These are phyloP conservation scores for Candida sonorensis DNA, from an alignment of 805 yeast species.

Conservation along the genomic window DNA sequence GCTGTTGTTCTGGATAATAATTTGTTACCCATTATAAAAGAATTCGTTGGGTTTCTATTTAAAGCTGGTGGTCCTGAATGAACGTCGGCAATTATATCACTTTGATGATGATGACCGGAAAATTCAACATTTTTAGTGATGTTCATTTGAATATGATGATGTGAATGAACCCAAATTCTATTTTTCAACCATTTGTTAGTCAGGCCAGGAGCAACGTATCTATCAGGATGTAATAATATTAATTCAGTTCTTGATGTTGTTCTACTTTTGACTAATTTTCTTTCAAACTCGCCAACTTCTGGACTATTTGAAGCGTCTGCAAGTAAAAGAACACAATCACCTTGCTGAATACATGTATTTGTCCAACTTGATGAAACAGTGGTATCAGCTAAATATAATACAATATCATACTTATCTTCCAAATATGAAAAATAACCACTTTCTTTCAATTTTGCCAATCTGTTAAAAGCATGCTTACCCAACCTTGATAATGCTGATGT, in stretches of 20 bases:
- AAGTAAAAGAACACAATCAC: constrained; percentile 83
- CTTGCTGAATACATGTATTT: constrained; percentile 85
- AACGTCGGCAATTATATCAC: neutral
- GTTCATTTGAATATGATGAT: constrained; percentile 81
- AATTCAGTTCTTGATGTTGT: constrained; percentile 86
- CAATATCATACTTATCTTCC: constrained; percentile 84
- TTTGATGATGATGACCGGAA: constrained; percentile 1
- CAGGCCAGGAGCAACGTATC: constrained; percentile 76
- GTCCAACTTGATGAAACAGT: constrained; percentile 84
- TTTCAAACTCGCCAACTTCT: constrained; percentile 79
- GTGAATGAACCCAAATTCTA: constrained; percentile 86
- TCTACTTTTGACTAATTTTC: constrained; percentile 62
- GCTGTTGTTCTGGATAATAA: constrained; percentile 18
- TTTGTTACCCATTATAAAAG: constrained; percentile 3
- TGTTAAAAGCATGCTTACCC: constrained; percentile 92
- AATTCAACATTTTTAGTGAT: constrained; percentile 4
- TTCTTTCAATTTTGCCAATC: constrained; percentile 74
- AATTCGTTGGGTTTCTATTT: no score
- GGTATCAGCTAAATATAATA: constrained; percentile 85
- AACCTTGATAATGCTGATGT: constrained; percentile 71
- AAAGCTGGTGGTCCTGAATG: neutral
- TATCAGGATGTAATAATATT: constrained; percentile 76
- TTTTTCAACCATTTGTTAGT: constrained; percentile 80
- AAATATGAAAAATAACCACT: constrained; percentile 86
- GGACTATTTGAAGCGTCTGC: constrained; percentile 79